phyloP scores from a whole-genome alignment of 805 yeast genomes.

The Saccharomycopsis guyanensis region DNA sequence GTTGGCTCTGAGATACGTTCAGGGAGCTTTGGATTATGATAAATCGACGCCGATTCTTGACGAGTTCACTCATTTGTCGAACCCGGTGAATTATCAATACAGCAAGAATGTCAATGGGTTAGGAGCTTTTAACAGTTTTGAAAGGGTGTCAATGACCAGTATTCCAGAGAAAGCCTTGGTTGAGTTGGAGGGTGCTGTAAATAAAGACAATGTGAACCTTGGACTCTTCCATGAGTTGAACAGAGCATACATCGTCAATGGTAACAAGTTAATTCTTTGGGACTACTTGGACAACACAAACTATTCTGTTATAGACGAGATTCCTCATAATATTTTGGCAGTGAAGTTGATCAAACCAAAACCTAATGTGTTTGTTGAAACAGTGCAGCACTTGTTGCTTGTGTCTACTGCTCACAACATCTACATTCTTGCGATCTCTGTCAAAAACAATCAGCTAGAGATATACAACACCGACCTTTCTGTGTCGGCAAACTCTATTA shows the following conservation, averaged over 20 bases:
- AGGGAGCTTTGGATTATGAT: constrained; percentile 50
- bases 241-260: constrained; percentile 81
- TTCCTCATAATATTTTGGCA: constrained; percentile 67
- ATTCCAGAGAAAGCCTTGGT: constrained; percentile 72
- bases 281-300: constrained; percentile 57
- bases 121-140: constrained; percentile 67
- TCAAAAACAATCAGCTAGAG: constrained; percentile 45
- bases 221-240: constrained; percentile 77
- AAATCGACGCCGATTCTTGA: constrained; percentile 49
- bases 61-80: constrained; percentile 39
- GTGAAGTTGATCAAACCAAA: constrained; percentile 79
- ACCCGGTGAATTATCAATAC: constrained; percentile 62
- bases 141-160: constrained; percentile 54
- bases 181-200: constrained; percentile 38
- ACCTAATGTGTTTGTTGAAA: constrained; percentile 68
- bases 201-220: constrained; percentile 60
- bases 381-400: constrained; percentile 64
- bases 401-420: constrained; percentile 77
- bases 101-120: constrained; percentile 40
- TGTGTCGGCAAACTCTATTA: constrained; percentile 72
- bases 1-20: constrained; percentile 57
- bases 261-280: constrained; percentile 80
- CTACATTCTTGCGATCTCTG: constrained; percentile 67
- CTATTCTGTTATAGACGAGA: constrained; percentile 74
- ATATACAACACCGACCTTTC: constrained; percentile 78